Conservation (phyloP, 768 basidiomycete species). For the Tulasnella sp. region DNA sequence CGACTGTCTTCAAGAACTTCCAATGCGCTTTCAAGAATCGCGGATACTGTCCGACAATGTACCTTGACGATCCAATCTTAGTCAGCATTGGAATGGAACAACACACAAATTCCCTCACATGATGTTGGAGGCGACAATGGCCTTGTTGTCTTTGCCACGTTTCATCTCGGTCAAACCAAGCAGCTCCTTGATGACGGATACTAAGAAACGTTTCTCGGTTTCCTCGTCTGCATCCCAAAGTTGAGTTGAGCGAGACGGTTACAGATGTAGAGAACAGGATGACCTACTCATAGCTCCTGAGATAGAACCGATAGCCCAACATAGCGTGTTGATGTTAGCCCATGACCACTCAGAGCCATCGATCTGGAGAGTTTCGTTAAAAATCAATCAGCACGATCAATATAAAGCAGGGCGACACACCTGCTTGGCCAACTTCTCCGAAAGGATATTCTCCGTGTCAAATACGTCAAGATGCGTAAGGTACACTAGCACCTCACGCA, state of each 20-base stretch:
- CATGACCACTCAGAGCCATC: conserved; percentile 98
- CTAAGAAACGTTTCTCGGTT: conserved; percentile 96
- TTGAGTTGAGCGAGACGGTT: background rate
- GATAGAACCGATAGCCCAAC: conserved; percentile 99
- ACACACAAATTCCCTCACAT: conserved; percentile 33
- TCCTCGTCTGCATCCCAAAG: conserved; percentile 64
- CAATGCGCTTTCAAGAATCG: conserved; percentile 99
- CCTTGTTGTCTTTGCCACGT: conserved; percentile 99
- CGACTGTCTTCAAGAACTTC: conserved; percentile 99
- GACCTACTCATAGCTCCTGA: conserved; percentile 95
- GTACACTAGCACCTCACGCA: conserved; percentile 96
- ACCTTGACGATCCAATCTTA: conserved; percentile 33
- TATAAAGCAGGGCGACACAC: conserved; percentile 28
- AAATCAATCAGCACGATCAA: background rate
- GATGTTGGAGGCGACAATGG: conserved; percentile 90
- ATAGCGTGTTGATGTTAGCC: conserved; percentile 97
- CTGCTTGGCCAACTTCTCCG: conserved; percentile 94
- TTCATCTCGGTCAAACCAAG: conserved; percentile 97
- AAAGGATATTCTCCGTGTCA: conserved; percentile 94
- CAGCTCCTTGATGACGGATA: conserved; percentile 97
- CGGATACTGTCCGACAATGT: conserved; percentile 98
- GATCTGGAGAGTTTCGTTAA: conserved; percentile 30
- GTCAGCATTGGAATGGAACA: conserved; percentile 26
- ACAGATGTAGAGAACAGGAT: background rate
- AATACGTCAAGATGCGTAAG: conserved; percentile 92